These are phyloP conservation scores for Apiotrichum gracile DNA, from an alignment of 1,284 basidiomycete species.

Conservation along the genomic window DNA sequence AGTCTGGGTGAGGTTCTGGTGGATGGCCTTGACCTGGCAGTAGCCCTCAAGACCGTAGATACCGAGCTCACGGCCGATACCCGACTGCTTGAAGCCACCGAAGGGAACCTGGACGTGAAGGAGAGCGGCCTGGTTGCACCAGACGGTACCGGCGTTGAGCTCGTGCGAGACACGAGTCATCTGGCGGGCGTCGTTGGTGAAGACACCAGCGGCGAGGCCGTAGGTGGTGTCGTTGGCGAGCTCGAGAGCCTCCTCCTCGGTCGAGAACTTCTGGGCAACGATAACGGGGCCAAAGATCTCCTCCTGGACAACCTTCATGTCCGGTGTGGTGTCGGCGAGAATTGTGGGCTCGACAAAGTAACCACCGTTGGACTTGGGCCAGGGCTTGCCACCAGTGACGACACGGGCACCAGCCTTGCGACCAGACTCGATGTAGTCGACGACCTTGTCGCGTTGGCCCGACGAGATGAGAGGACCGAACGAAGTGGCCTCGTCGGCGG, in stretches of 20 bases:
- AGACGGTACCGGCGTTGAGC: slow-evolving; percentile 72
- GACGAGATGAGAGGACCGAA: slow-evolving; percentile 81
- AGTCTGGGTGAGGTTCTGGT: slow-evolving; percentile 58
- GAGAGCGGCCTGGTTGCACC: slow-evolving; percentile 82
- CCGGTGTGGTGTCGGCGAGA: slow-evolving; percentile 34
- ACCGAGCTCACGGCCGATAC: slow-evolving; percentile 77
- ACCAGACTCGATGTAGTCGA: slow-evolving; percentile 81
- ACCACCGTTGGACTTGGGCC: slow-evolving; percentile 33
- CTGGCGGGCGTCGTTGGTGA: slow-evolving; percentile 81
- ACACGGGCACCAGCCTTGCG: slow-evolving; percentile 76
- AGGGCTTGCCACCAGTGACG: slow-evolving; percentile 64
- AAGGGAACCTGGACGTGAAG: slow-evolving; percentile 81
- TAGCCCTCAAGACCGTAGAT: slow-evolving; percentile 76
- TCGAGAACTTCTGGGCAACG: slow-evolving; percentile 45
- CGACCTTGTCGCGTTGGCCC: slow-evolving; percentile 79
- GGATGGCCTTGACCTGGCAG: slow-evolving; percentile 76
- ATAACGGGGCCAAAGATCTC: slow-evolving; percentile 52
- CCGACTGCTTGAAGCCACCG: slow-evolving; percentile 82
- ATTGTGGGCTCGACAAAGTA: slow-evolving; percentile 48
- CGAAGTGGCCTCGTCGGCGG: slow-evolving; percentile 64
- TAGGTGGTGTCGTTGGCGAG: slow-evolving; percentile 79
- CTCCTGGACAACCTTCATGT: slow-evolving; percentile 41
- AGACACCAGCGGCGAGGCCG: slow-evolving; percentile 80
- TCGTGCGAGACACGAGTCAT: slow-evolving; percentile 75
- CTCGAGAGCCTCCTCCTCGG: slow-evolving; percentile 52